A percentile compares a stretch with the other conserved stretches of the same genome.
Evolutionary conservation across 2,329 filamentous ascomycete genomes (phyloP).

Genomic region (Chaetomium sp.): DNA sequence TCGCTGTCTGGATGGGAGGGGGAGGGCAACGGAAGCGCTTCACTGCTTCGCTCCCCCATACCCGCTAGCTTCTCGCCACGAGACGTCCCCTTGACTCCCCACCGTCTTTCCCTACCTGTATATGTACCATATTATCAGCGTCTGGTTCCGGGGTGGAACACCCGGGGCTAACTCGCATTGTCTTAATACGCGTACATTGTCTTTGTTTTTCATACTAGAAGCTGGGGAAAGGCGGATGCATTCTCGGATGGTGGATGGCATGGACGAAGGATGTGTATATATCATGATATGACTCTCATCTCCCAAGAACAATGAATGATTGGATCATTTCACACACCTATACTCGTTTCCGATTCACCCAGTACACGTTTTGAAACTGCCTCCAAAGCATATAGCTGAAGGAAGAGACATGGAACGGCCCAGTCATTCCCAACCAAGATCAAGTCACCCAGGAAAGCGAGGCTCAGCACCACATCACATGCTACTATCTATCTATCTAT

Average conservation of each 20-base stretch:
- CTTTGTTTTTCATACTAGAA: not conserved
- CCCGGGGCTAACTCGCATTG: not conserved
- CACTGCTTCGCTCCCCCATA: not conserved
- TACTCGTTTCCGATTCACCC: not conserved
- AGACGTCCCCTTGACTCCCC: not conserved
- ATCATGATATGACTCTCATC: slow-evolving; percentile 19
- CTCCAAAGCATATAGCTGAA: no score
- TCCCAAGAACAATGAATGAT: not conserved
- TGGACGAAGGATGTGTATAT: slow-evolving; percentile 14
- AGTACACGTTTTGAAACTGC: not conserved
- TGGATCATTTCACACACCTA: not conserved
- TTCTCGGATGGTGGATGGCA: not conserved
- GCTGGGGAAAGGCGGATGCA: slow-evolving; percentile 2
- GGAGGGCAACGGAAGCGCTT: not conserved
- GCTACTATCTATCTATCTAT: slow-evolving; percentile 1
- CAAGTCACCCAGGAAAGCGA: not conserved
- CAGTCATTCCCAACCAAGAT: not conserved
- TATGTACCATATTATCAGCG: slow-evolving; percentile 18
- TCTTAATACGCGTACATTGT: slow-evolving; percentile 10
- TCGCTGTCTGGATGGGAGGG: not conserved
- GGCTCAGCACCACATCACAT: not conserved
- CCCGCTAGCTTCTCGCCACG: not conserved
- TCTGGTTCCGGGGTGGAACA: not conserved
- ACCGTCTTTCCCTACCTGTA: not conserved
- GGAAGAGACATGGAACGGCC: not conserved